Percentiles rank a stretch among this genome's conserved stretches.
Evolutionary conservation across 1,284 basidiomycete species (phyloP).

Genomic region (Rhodotorula sp.): DNA sequence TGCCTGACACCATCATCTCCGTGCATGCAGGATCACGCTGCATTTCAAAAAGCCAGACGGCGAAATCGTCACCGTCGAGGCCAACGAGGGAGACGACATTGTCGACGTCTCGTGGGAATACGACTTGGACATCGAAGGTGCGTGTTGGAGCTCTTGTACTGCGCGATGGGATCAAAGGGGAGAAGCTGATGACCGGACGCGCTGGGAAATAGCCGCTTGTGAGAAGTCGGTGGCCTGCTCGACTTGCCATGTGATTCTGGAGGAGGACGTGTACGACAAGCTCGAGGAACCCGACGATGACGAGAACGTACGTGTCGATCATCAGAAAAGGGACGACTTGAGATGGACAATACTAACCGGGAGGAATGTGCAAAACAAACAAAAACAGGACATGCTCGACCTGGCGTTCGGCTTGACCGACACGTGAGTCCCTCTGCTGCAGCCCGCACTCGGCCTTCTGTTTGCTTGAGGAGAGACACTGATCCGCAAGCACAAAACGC

Average conservation of each 20-base stretch:
- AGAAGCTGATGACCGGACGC: neutral
- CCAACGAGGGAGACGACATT: slow-evolving; percentile 89
- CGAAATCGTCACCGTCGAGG: slow-evolving; percentile 73
- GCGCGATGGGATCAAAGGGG: too few relatives aligned
- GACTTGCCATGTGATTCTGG: slow-evolving; percentile 92
- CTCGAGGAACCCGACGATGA: slow-evolving; percentile 93
- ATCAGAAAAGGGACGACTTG: too few relatives aligned
- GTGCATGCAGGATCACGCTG: slow-evolving; percentile 70
- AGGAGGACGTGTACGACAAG: slow-evolving; percentile 76
- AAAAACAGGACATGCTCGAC: slow-evolving; percentile 82
- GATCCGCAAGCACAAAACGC: neutral
- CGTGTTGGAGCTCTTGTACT: neutral
- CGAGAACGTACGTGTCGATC: slow-evolving; percentile 55
- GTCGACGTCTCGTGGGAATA: slow-evolving; percentile 90
- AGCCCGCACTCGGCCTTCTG: too few relatives aligned
- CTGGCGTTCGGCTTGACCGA: slow-evolving; percentile 97
- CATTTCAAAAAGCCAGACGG: slow-evolving; percentile 89
- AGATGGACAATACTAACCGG: neutral
- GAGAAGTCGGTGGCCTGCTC: slow-evolving; percentile 93
- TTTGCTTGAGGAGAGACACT: neutral
- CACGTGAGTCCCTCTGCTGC: slow-evolving; percentile 61
- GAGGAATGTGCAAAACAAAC: too few relatives aligned
- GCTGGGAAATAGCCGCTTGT: slow-evolving; percentile 65
- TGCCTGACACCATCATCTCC: neutral
- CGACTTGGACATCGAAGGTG: slow-evolving; percentile 96